Conservation (phyloP, 306 rosid genomes). For the Geum urbanum region DNA sequence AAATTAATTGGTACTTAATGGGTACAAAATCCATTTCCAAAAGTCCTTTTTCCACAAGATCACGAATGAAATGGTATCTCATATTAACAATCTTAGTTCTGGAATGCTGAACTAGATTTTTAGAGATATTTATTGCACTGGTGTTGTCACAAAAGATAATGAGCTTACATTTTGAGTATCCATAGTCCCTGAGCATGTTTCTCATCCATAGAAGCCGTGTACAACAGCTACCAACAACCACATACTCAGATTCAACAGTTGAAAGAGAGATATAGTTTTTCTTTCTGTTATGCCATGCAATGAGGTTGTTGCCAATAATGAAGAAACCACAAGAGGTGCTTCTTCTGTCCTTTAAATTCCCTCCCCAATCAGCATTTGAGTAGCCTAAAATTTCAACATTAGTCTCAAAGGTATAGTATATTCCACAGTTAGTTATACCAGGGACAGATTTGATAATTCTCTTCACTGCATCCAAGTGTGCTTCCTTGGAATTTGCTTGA, state of each 20-base stretch:
- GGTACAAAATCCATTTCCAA: too few species aligned
- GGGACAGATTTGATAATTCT: too few species aligned
- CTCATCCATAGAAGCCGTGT: background rate
- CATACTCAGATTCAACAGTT: background rate
- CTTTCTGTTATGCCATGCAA: background rate
- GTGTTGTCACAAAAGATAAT: too few species aligned
- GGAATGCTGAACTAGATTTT: too few species aligned
- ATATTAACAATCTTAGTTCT: too few species aligned
- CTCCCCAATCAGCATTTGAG: background rate
- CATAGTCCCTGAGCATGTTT: background rate
- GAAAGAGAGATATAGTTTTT: background rate
- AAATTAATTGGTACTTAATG: too few species aligned
- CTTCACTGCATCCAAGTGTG: background rate
- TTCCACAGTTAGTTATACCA: accelerated
- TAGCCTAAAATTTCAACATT: background rate
- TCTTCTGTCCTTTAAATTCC: background rate
- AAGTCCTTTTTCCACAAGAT: too few species aligned
- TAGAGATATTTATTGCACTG: too few species aligned
- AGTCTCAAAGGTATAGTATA: background rate
- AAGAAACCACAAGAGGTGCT: background rate
- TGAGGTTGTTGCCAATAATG: background rate
- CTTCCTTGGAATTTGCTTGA: background rate
- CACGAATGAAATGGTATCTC: too few species aligned
- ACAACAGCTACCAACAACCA: background rate
- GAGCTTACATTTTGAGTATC: background rate